phyloP scores from a whole-genome alignment of 2,329 filamentous ascomycete genomes.

The Zymoseptoria passerinii region DNA sequence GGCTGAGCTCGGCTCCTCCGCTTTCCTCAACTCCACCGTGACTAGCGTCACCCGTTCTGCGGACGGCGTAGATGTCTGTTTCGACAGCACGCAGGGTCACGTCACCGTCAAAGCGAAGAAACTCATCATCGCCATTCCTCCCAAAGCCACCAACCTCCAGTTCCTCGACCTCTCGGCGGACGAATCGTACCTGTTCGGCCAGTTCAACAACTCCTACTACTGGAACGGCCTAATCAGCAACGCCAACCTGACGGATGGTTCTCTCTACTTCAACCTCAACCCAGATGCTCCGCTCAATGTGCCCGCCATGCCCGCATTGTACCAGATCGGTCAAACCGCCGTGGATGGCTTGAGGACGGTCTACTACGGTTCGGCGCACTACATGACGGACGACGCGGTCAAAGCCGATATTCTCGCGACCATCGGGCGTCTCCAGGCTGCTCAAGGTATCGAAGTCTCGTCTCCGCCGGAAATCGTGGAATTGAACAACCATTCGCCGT shows the following conservation, averaged over 20 bases:
- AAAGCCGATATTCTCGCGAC: conserved; percentile 7
- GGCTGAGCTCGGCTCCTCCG: background rate
- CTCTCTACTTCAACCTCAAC: conserved; percentile 1
- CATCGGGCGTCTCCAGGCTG: background rate
- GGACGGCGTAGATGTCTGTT: conserved; percentile 21
- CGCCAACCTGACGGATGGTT: conserved; percentile 26
- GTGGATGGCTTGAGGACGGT: conserved; percentile 5
- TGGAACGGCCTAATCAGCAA: conserved; percentile 32
- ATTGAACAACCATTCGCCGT: conserved; percentile 23
- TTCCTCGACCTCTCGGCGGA: conserved; percentile 25
- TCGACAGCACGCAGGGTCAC: conserved; percentile 24
- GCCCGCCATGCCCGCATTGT: background rate
- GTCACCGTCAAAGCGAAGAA: conserved; percentile 28
- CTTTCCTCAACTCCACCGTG: conserved; percentile 7
- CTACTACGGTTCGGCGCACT: conserved; percentile 11
- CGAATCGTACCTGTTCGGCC: conserved; percentile 27
- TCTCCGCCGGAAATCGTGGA: conserved; percentile 12
- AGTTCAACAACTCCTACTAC: conserved; percentile 29
- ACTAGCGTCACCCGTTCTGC: conserved; percentile 13
- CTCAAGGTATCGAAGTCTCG: background rate
- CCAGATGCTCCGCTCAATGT: background rate
- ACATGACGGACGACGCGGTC: conserved; percentile 9
- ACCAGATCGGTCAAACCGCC: background rate
- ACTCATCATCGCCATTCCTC: conserved; percentile 31
- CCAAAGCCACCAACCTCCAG: conserved; percentile 23